Conservation (phyloP, 148 eudicot species). For the Talinum fruticosum region DNA sequence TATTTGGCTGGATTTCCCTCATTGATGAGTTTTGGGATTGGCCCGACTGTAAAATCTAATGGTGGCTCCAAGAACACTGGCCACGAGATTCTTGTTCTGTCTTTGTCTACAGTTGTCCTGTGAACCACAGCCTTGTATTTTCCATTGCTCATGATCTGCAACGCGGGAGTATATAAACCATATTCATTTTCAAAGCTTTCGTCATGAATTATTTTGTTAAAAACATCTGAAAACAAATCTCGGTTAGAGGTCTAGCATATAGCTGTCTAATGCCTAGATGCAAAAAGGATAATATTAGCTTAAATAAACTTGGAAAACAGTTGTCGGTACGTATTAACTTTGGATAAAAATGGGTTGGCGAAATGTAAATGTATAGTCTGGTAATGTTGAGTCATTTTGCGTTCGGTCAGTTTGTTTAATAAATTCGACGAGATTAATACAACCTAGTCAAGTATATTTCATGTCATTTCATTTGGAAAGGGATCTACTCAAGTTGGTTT, state of each 20-base stretch:
- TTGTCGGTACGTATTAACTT: too few relatives aligned
- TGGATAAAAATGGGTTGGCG: too few relatives aligned
- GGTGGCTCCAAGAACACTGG: conserved; percentile 51
- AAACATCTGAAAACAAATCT: neutral
- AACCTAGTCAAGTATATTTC: too few relatives aligned
- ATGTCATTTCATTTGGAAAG: too few relatives aligned
- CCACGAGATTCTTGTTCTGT: conserved; percentile 48
- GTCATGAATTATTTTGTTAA: neutral
- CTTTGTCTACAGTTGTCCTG: conserved; percentile 45
- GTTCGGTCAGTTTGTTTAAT: too few relatives aligned
- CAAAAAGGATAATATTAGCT: too few relatives aligned
- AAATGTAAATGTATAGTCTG: too few relatives aligned
- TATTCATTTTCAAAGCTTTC: neutral
- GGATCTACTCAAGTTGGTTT: too few relatives aligned
- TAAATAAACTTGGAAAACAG: too few relatives aligned
- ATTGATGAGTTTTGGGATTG: conserved; percentile 32
- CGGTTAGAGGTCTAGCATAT: neutral
- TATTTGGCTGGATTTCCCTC: conserved; percentile 37
- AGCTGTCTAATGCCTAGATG: neutral
- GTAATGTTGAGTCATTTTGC: too few relatives aligned
- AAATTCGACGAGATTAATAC: too few relatives aligned
- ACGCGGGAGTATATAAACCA: neutral
- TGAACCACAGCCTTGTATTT: conserved; percentile 50
- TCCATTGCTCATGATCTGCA: conserved; percentile 55
- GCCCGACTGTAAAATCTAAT: conserved; percentile 29